A percentile compares a stretch with the other conserved stretches of the same genome.
Conservation (phyloP, 1,139 yeast species). For the Taiozyma sp. region DNA sequence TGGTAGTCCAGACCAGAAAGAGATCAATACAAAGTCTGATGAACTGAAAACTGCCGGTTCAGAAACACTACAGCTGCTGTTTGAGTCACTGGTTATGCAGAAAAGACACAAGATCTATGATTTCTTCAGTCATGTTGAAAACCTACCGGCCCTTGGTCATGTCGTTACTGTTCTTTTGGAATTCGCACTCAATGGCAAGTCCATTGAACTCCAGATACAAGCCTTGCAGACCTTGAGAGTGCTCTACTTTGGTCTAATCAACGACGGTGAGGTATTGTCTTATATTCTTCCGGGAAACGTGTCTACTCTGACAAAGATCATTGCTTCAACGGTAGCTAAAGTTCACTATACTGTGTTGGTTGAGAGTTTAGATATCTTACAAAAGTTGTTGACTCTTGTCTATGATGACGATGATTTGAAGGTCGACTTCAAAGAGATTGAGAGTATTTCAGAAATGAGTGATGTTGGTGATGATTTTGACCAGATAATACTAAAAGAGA, state of each 20-base stretch:
- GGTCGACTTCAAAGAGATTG: constrained; percentile 14
- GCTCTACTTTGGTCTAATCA: constrained; percentile 30
- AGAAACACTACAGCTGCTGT: constrained; percentile 28
- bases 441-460: constrained; percentile 10
- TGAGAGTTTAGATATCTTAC: constrained; percentile 30
- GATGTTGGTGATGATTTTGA: constrained; percentile 13
- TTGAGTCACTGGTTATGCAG: constrained; percentile 29
- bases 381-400: constrained; percentile 29
- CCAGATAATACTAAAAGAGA: constrained; percentile 17
- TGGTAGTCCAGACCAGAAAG: constrained; percentile 26
- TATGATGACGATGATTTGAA: constrained; percentile 39
- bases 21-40: constrained; percentile 26
- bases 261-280: constrained; percentile 50
- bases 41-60: constrained; percentile 42
- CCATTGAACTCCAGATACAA: constrained; percentile 30
- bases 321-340: constrained; percentile 32
- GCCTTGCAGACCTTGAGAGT: constrained; percentile 33
- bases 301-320: constrained; percentile 42
- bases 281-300: constrained; percentile 53
- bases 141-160: constrained; percentile 43
- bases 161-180: constrained; percentile 41
- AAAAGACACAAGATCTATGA: constrained; percentile 20
- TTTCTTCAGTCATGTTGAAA: constrained; percentile 32
- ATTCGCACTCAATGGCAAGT: constrained; percentile 25
- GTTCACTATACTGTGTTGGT: constrained; percentile 38